Base-by-base conservation (phyloP, 140 eudicot species). In the Bidens hawaiensis region DNA sequence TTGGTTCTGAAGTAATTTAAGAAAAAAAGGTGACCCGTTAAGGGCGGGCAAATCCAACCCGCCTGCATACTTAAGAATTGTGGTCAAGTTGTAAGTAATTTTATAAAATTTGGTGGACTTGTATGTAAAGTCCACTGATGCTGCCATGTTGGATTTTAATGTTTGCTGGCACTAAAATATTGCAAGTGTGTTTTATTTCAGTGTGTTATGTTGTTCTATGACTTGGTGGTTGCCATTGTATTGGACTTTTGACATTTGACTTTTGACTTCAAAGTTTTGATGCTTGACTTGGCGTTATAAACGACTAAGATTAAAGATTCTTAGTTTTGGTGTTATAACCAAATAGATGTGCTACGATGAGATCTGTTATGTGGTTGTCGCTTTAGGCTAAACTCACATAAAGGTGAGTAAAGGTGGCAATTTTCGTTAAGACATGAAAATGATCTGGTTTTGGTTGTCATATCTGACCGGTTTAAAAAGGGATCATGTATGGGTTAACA, bases 101-200 rank as follows among this genome's bases (percentile, higher is more conserved):
- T 62, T 42, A 69, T 72, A 30, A 55, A 63, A 62, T n/a, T 28
- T 41, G 64, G 27, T 60, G 2, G 47, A 71, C 56, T 60, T 60
- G 42, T 16, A 25, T 70, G 23, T 28, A 59, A 41, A 63, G 59
- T 63, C 56, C 58, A 41, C 65, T 31, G 38, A 53, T 71, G 36
- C 16, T 41, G 30, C 10, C 46, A 17, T 52, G 65, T 72, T 63
- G 56, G 19, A 1, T 17, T 26, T 31, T 43, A 46, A 19, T 62
- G 64, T 52, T 41, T 57, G 40, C 41, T 52, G 33, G 42, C 2
- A 23, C 24, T 60, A 53, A 68, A 53, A 53, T 63, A 28, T 51
- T 62, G 58, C 71, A 17, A 51, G 19, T 41, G 10, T 53, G 48
- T 42, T 42, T 45, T 19, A 41, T 45, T 41, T 27, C 14, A 51